Conservation (phyloP, 1,284 basidiomycete species). For the Sporisorium sorghi region DNA sequence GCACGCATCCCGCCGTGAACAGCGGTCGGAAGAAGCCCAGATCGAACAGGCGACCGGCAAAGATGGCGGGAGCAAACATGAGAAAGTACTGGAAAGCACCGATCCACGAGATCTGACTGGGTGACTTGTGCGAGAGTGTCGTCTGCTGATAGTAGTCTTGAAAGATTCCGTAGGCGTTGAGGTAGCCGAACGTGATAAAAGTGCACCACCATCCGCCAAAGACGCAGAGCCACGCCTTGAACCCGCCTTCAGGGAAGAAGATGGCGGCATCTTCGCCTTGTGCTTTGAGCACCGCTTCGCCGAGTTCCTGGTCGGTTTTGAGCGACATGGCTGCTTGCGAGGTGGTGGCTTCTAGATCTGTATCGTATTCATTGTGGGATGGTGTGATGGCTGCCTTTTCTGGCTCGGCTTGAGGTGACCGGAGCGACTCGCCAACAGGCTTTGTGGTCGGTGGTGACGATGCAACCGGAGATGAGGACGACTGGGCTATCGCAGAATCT, state of each 20-base stretch:
- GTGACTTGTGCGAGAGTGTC: slow-evolving; percentile 38
- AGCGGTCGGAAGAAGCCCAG: slow-evolving; percentile 50
- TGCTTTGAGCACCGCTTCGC: slow-evolving; percentile 33
- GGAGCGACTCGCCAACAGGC: background rate
- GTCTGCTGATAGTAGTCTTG: slow-evolving; percentile 49
- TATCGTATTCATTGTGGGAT: slow-evolving; percentile 25
- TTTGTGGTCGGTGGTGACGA: slow-evolving; percentile 3
- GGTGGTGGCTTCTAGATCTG: slow-evolving; percentile 36
- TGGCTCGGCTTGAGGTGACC: background rate
- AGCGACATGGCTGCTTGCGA: slow-evolving; percentile 41
- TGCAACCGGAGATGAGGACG: slow-evolving; percentile 7
- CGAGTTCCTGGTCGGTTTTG: slow-evolving; percentile 42
- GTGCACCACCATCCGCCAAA: slow-evolving; percentile 50
- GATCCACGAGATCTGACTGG: slow-evolving; percentile 53
- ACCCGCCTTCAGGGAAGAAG: slow-evolving; percentile 54
- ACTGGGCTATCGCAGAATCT: background rate
- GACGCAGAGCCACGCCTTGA: slow-evolving; percentile 53
- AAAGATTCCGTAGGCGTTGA: slow-evolving; percentile 56
- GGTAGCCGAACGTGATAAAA: slow-evolving; percentile 54
- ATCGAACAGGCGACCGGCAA: slow-evolving; percentile 54
- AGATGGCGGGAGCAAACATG: slow-evolving; percentile 41
- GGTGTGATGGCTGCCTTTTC: slow-evolving; percentile 13
- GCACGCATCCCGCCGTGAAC: slow-evolving; percentile 31
- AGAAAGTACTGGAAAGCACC: slow-evolving; percentile 56
- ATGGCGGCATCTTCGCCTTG: slow-evolving; percentile 32